Percentiles rank a stretch among this genome's conserved stretches.
phyloP scores from a whole-genome alignment of 148 eudicot species.

The Salicornia ramosissima region DNA sequence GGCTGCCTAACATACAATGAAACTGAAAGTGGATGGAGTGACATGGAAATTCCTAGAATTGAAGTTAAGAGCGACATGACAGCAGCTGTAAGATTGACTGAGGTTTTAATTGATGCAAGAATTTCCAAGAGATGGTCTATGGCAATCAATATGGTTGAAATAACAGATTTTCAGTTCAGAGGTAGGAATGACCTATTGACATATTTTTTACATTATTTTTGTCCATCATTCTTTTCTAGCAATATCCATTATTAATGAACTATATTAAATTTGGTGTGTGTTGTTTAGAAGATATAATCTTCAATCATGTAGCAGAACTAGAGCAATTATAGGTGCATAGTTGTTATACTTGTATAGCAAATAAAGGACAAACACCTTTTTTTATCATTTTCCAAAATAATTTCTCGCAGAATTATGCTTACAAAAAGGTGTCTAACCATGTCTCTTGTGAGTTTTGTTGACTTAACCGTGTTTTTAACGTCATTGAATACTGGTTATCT shows the following conservation, averaged over 20 bases:
- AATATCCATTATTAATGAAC: not conserved
- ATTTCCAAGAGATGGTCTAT: slow-evolving; percentile 78
- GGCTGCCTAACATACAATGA: slow-evolving; percentile 58
- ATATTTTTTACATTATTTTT: not conserved
- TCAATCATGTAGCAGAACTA: too few relatives aligned
- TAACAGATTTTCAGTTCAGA: slow-evolving; percentile 71
- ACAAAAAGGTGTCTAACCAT: too few relatives aligned
- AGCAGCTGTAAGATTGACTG: slow-evolving; percentile 48
- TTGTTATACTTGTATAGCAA: too few relatives aligned
- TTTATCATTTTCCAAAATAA: too few relatives aligned
- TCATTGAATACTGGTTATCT: too few relatives aligned
- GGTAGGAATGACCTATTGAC: slow-evolving; percentile 39
- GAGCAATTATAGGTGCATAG: too few relatives aligned
- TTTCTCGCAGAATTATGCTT: too few relatives aligned
- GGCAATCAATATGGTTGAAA: slow-evolving; percentile 60
- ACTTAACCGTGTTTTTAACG: too few relatives aligned
- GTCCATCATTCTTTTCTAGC: not conserved
- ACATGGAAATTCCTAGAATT: slow-evolving; percentile 63
- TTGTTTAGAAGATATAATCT: not conserved
- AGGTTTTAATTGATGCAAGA: slow-evolving; percentile 58
- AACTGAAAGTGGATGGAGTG: slow-evolving; percentile 63
- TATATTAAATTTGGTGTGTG: too few relatives aligned
- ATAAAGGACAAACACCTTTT: too few relatives aligned
- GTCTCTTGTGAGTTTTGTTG: too few relatives aligned
- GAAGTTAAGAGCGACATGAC: slow-evolving; percentile 43